A percentile compares a stretch with the other conserved stretches of the same genome.
These are phyloP conservation scores for Pseudopediastrum boryanum DNA, from an alignment of 139 green algal genomes.

Conservation along the genomic window DNA sequence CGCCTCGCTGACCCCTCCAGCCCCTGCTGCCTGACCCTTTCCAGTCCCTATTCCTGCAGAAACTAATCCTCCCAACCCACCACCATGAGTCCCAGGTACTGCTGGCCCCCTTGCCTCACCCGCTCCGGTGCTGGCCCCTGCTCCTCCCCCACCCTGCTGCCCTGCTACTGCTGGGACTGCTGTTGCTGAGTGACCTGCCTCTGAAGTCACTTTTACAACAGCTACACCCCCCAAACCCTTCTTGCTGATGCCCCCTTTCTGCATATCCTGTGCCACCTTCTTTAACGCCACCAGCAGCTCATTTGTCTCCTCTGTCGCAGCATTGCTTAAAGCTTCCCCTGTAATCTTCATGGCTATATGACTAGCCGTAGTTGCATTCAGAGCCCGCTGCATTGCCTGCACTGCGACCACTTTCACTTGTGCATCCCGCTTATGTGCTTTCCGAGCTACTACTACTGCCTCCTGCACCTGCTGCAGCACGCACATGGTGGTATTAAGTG, in stretches of 20 bases:
- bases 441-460: conserved; percentile 45
- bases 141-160: not conserved
- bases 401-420: conserved; percentile 34
- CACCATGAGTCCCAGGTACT: not conserved
- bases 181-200: not conserved
- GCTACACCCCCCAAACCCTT: not conserved
- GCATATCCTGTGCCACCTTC: conserved; percentile 43
- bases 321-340: conserved; percentile 42
- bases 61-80: conserved; percentile 9
- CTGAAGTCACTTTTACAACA: not conserved
- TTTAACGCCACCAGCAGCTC: conserved; percentile 58
- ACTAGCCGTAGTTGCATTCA: conserved; percentile 60
- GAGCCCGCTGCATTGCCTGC: conserved; percentile 47
- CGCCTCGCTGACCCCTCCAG: not conserved
- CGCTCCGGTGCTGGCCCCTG: not conserved
- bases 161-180: conserved; percentile 8
- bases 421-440: conserved; percentile 18
- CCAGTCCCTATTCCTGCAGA: not conserved
- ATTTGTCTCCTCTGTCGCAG: conserved; percentile 47
- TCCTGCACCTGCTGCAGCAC: conserved; percentile 42
- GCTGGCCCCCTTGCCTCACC: too few species aligned
- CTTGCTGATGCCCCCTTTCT: conserved; percentile 16
- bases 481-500: conserved; percentile 46
- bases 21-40: not conserved
- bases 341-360: conserved; percentile 52